Evolutionary conservation across 2,329 filamentous ascomycete species (phyloP).

Genomic region (Tolypocladium ophioglossoides): DNA sequence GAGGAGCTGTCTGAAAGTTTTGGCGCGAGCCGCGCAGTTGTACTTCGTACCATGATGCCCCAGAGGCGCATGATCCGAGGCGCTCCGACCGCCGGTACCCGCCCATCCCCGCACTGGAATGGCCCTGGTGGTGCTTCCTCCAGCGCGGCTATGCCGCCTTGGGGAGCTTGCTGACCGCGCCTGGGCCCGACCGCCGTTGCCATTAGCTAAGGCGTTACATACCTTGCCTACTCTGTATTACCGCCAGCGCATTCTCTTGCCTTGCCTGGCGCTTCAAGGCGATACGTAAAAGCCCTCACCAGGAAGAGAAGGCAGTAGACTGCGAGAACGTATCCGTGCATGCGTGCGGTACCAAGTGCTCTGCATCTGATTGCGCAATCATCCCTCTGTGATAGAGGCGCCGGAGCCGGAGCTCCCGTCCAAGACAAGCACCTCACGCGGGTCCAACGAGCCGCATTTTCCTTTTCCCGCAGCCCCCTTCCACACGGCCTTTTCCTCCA

Average conservation of each 20-base stretch:
- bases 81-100: conserved; percentile 13
- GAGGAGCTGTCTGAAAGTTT: not conserved
- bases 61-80: conserved; percentile 5
- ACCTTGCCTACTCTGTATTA: too few species aligned
- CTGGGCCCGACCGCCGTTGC: not conserved
- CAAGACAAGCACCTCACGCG: too few species aligned
- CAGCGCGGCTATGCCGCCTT: not conserved
- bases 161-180: not conserved
- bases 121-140: not conserved
- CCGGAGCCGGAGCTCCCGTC: not conserved
- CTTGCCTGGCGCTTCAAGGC: too few species aligned
- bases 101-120: conserved; percentile 5
- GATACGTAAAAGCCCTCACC: too few species aligned
- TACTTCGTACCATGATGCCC: too few species aligned
- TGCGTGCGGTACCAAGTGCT: too few species aligned
- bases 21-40: not conserved
- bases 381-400: too few species aligned
- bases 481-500: conserved; percentile 4
- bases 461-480: not conserved
- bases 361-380: too few species aligned
- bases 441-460: not conserved
- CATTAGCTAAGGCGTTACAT: conserved; percentile 4
- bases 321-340: too few species aligned
- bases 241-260: not conserved
- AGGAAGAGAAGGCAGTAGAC: too few species aligned